Evolutionary conservation across 202 grass and related monocot species (phyloP).

Genomic region (Schoenoplectus triqueter): DNA sequence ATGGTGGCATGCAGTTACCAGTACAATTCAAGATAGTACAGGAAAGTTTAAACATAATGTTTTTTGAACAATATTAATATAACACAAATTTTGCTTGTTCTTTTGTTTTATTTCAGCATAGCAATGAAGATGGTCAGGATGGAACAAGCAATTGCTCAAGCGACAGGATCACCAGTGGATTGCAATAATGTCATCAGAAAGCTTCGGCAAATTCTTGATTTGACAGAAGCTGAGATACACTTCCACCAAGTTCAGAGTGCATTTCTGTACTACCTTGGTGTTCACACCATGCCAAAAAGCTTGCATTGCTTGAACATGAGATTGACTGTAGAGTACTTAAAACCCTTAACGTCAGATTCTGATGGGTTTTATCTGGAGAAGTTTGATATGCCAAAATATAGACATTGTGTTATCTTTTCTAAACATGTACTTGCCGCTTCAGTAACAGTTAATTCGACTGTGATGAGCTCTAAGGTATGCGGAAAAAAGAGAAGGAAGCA

Average conservation of each 20-base stretch:
- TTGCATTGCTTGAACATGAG: slow-evolving; percentile 95
- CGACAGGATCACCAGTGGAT: slow-evolving; percentile 75
- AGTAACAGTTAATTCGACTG: slow-evolving; percentile 88
- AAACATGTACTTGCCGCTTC: slow-evolving; percentile 88
- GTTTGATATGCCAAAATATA: slow-evolving; percentile 61
- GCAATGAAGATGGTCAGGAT: slow-evolving; percentile 71
- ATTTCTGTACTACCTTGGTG: slow-evolving; percentile 91
- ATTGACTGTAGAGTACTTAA: slow-evolving; percentile 96
- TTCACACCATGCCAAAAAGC: slow-evolving; percentile 98
- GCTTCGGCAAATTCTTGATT: slow-evolving; percentile 85
- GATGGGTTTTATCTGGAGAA: slow-evolving; percentile 52
- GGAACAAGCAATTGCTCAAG: slow-evolving; percentile 66
- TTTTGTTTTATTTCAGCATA: slow-evolving; percentile 61
- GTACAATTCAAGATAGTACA: background rate
- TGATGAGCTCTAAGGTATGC: slow-evolving; percentile 79
- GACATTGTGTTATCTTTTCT: slow-evolving; percentile 88
- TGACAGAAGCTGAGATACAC: slow-evolving; percentile 89
- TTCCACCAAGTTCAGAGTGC: slow-evolving; percentile 99
- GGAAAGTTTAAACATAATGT: background rate
- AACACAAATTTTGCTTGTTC: slow-evolving; percentile 9
- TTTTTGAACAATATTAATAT: background rate
- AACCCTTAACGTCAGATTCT: slow-evolving; percentile 55
- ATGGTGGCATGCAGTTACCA: background rate
- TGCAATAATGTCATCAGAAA: slow-evolving; percentile 93
- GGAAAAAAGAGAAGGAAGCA: background rate